These are phyloP conservation scores for Babesia sp. DNA, from an alignment of 169 alveolate species.

Conservation along the genomic window DNA sequence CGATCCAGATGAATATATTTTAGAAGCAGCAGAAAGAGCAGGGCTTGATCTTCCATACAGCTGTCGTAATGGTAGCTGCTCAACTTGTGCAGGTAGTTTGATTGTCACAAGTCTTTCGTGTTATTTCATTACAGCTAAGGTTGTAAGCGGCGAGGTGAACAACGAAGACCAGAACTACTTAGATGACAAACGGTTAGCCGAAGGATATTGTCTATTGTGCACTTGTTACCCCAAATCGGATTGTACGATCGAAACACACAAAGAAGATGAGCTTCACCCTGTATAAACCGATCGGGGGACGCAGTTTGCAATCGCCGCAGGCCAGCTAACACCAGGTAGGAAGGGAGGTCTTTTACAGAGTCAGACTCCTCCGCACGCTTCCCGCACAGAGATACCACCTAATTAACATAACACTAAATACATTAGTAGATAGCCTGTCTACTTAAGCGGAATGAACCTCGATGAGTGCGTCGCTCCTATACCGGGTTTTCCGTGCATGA, in stretches of 20 bases:
- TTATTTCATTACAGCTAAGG: constrained; percentile 57
- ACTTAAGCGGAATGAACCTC: constrained; percentile 91
- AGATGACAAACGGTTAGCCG: constrained; percentile 74
- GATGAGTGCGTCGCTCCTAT: constrained; percentile 96
- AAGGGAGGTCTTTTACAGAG: neutral
- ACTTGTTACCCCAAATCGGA: constrained; percentile 83
- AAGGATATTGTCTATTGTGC: constrained; percentile 79
- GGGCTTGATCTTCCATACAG: constrained; percentile 86
- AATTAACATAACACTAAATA: neutral
- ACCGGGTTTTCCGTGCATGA: constrained; percentile 98
- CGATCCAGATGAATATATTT: constrained; percentile 81
- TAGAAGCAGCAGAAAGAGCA: constrained; percentile 84
- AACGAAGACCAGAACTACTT: constrained; percentile 82
- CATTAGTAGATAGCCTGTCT: neutral
- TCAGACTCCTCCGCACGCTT: neutral
- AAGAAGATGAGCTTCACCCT: constrained; percentile 79
- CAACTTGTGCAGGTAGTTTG: constrained; percentile 79
- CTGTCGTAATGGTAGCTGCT: constrained; percentile 86
- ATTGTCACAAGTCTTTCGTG: too few relatives aligned
- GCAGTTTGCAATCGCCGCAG: neutral
- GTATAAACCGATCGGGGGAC: neutral
- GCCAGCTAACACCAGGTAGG: neutral
- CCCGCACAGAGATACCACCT: neutral
- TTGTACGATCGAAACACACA: constrained; percentile 82
- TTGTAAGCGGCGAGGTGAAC: constrained; percentile 77